A percentile compares a stretch with the other conserved stretches of the same genome.
phyloP scores from a whole-genome alignment of 1,284 basidiomycete species.

The Ceratorhiza oryzae-sativae region DNA sequence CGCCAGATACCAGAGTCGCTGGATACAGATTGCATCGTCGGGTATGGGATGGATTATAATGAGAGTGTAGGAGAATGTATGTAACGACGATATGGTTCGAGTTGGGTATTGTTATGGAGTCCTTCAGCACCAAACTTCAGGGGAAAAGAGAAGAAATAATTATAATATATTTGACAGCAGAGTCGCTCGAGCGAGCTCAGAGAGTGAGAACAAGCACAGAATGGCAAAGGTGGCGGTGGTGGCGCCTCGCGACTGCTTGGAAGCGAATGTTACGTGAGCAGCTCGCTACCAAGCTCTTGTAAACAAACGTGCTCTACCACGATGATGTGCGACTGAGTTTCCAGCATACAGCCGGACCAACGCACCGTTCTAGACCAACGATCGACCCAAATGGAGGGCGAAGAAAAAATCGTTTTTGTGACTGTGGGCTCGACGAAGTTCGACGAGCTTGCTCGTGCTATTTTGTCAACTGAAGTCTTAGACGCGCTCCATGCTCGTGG shows the following conservation, averaged over 20 bases:
- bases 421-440: conserved; percentile 94
- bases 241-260: background rate
- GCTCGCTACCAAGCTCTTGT: background rate
- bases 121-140: background rate
- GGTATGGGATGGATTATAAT: background rate
- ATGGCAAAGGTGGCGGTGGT: background rate
- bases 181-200: background rate
- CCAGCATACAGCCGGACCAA: background rate
- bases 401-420: conserved; percentile 61
- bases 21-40: conserved; percentile 4
- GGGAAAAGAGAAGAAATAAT: background rate
- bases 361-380: background rate
- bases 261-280: background rate
- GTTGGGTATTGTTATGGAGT: background rate
- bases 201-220: background rate
- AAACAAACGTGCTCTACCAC: background rate
- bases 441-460: conserved; percentile 71
- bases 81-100: background rate
- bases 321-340: background rate
- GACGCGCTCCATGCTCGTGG: conserved; percentile 61
- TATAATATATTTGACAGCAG: background rate
- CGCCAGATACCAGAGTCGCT: conserved; percentile 62
- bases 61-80: background rate
- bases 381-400: background rate
- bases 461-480: conserved; percentile 66